Base-by-base conservation (phyloP, 331 rosid species). In the Telfairia occidentalis region DNA sequence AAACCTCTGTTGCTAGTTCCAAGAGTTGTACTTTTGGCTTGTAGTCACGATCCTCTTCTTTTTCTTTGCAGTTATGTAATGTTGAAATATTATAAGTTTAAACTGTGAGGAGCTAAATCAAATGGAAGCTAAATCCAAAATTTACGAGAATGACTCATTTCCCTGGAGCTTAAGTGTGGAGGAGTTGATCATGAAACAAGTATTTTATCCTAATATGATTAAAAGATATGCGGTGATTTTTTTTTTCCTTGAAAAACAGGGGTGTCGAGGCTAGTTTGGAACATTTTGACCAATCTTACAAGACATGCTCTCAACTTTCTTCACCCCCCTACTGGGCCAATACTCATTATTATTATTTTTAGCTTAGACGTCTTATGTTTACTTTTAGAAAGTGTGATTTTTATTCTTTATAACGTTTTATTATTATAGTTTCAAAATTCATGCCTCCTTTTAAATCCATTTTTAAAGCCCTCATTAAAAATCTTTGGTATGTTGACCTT, bases 401-500 rank as follows among this genome's bases (percentile, higher is more conserved):
- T 48, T 46, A 29, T 48, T 3, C 59, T 48, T 48, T 2, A 2
- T 29, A 48, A 48, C 29, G 28, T 46, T 71, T 71, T 48, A 48
- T 71, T 15, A 71, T 29, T n/a, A 2, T 28, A 48, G 34, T 11
- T 71, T 71, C 45, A 29, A 71, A 71, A 26, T 34, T 53, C 19
- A 15, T 73, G 35, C 67, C 2, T 52, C 30, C 5, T 42, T 24
- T 66, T 53, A 29, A 71, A 71, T 71, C 43, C 59, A 48, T 29
- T 70, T 15, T 24, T 28, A 45, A 46, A 1, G 43, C 43, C 59
- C 29, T 28, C 45, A 8, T 29, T 71, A 24, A 71, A 71, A 71
- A 28, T 45, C 60, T 70, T 77, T 78, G 42, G 46, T 67, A 79
- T 85, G 57, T 78, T 85, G 59, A 55, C 82, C 80, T 79, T 54